Percentiles rank a stretch among this genome's conserved stretches.
Evolutionary conservation across 768 basidiomycete species (phyloP).

Genomic region (Russula griseocarnosa): DNA sequence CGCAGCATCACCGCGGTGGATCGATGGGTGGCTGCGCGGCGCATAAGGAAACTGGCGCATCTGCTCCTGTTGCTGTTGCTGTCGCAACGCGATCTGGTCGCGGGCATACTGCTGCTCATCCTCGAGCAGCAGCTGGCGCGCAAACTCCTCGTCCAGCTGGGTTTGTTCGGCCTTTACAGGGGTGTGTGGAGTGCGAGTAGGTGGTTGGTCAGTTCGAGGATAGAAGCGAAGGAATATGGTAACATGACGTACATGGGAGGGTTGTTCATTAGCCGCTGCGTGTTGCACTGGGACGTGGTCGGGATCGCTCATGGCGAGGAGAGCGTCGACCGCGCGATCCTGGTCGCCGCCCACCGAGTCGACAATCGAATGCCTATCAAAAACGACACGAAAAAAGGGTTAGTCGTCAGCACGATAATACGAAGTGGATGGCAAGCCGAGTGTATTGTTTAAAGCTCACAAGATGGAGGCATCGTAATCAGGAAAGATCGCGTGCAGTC

Average conservation of each 20-base stretch:
- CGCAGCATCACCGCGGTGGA: conserved; percentile 10
- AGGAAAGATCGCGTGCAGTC: conserved; percentile 28
- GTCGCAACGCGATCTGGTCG: conserved; percentile 24
- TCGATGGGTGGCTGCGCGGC: neutral
- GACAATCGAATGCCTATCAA: conserved; percentile 42
- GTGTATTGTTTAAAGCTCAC: conserved; percentile 1
- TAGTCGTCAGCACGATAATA: neutral
- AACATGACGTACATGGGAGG: conserved; percentile 6
- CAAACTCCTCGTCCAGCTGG: conserved; percentile 76
- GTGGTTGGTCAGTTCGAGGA: neutral
- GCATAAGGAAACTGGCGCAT: conserved; percentile 22
- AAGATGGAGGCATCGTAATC: conserved; percentile 27
- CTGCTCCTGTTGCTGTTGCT: conserved; percentile 23
- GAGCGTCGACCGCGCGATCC: conserved; percentile 68
- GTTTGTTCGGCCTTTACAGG: conserved; percentile 46
- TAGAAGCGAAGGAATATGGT: neutral
- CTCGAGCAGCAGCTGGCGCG: conserved; percentile 65
- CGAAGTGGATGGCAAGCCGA: neutral
- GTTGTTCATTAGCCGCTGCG: conserved; percentile 28
- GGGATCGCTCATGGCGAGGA: conserved; percentile 86
- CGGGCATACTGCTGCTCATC: conserved; percentile 35
- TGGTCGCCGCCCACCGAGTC: conserved; percentile 68
- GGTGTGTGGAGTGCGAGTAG: neutral
- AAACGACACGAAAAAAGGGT: neutral
- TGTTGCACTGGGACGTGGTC: conserved; percentile 50